Evolutionary conservation across 768 basidiomycete species (phyloP), one percentile per base, ranked within the genome.

Genomic region (Tricholoma saponaceum): DNA sequence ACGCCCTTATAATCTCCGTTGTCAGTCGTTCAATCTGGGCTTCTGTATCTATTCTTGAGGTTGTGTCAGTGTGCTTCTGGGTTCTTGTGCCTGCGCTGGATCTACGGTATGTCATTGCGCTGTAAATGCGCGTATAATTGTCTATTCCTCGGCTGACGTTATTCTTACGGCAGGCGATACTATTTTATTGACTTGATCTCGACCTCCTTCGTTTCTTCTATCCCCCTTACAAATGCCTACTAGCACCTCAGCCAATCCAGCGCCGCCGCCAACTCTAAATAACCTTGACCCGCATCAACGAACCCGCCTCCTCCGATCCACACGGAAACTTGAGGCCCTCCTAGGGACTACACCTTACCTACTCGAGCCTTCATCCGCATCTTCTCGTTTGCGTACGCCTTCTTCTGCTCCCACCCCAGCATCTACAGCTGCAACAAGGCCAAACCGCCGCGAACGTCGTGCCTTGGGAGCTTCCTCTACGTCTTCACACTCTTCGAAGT

Each of bases 291-390:
- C 66, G 0, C 63, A 74, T 9, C 76, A 85, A 39, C 80, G 84
- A 5, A 61, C 74, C 4, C 80, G 79, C 41, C 78, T 86, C n/a
- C 70, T 85, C 41, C 81, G 81, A 44, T 81, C 84, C 0, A 80
- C 82, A 10, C 76, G 78, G 59, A 87, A 86, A 67, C 76, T 87
- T 25, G 76, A 76, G 10, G 76, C 79, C 14, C 65, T 87, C 3
- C 70, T 86, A 4, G 85, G 86, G 1, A 66, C 73, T 6, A 74
- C 74, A 0, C 77, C 77, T 0, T 64, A 69, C 30, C 62, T 77
- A 56, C 49, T 78, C 30, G 74, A 76, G 25, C 56, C 60, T 1
- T 18, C 39, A 23, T 35, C 35, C 12, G 33, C 13, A 16, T 9
- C 22, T 18, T n/a, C 47, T n/a, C 47, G 13, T 16, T 13, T 18